A percentile compares a stretch with the other conserved stretches of the same genome.
Evolutionary conservation across 345 rosid species (phyloP).

Genomic region (Dipteronia sinensis): DNA sequence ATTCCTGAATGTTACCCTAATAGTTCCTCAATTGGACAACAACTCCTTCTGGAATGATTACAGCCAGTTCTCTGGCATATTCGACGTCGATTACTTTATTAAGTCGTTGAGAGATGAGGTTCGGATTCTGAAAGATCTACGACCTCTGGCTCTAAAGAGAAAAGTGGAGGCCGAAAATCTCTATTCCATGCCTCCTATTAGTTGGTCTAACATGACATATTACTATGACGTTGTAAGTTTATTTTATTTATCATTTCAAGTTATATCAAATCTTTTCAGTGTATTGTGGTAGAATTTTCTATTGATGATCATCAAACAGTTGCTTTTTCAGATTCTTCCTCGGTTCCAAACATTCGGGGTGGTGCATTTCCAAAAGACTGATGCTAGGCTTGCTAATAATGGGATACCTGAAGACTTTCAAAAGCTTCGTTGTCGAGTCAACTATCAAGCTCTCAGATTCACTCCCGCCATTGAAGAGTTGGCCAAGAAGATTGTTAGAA

Average conservation of each 20-base stretch:
- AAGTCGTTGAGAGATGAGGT: slow-evolving; percentile 51
- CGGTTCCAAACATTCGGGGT: slow-evolving; percentile 35
- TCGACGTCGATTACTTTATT: slow-evolving; percentile 55
- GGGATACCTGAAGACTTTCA: slow-evolving; percentile 43
- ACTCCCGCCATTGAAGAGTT: slow-evolving; percentile 41
- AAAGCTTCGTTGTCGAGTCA: slow-evolving; percentile 50
- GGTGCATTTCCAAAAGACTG: slow-evolving; percentile 44
- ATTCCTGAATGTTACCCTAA: slow-evolving; percentile 37
- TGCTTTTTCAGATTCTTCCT: slow-evolving; percentile 47
- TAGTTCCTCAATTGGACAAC: slow-evolving; percentile 43
- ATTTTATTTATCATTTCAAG: too few relatives aligned
- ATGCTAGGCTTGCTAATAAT: slow-evolving; percentile 55
- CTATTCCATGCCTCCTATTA: slow-evolving; percentile 50
- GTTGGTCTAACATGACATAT: slow-evolving; percentile 65
- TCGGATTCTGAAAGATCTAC: slow-evolving; percentile 45
- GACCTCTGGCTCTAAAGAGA: slow-evolving; percentile 23
- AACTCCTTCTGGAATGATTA: slow-evolving; percentile 43
- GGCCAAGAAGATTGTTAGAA: slow-evolving; percentile 42
- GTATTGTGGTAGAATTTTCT: too few relatives aligned
- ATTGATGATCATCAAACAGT: too few relatives aligned
- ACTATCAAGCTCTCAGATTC: slow-evolving; percentile 45
- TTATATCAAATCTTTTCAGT: background rate
- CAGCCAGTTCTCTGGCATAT: slow-evolving; percentile 51
- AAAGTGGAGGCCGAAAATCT: background rate
- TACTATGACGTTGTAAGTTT: slow-evolving; percentile 43